Base-by-base conservation (phyloP, 805 yeast species). In the Candida easanensis region DNA sequence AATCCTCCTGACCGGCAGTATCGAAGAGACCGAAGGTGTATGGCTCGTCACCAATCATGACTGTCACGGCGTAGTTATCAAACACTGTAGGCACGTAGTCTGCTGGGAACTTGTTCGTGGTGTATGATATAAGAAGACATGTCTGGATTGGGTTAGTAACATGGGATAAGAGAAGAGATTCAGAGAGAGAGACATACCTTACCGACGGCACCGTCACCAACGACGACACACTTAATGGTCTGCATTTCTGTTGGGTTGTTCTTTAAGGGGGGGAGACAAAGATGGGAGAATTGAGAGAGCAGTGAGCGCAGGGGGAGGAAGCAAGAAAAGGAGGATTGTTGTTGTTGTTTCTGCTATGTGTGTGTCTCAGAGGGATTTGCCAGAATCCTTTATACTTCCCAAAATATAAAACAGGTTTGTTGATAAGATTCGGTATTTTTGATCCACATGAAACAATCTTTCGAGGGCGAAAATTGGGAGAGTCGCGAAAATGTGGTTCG, bases 141-240 rank as follows among this genome's bases (percentile, higher is more conserved):
- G 98, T 91, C 76, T 73, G 30, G 10, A 22, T 10, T n/a, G n/a
- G 25, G 47, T 37, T 38, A 43, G 43, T 39, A 33, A 15, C 22
- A 13, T 21, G 8, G 13, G 15, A 22, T 14, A 33, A 32, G 33
- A 19, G 19, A 38, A 13, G 7, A 15, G 15, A 18, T 5, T 10
- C 5, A 9, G 13, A 6, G 21, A 27, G 23, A n/a, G 35, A 11
- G 20, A 11, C 37, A 60, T 46, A 70, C 75, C 62, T 89, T 91
- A 58, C 99, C 99, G 51, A 93, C 98, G 56, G 98, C 98, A 87
- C 99, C 99, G 71, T 93, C 99, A 53, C 99, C 99, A 44, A 93
- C 98, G 53, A 91, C 97, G 53, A 93, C 98, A 76, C 98, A 93
- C 70, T 91, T 91, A 66, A 86, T 66, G 38, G 77, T 71, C 59